A percentile compares a stretch with the other conserved stretches of the same genome.
Conservation (phyloP, 495 filamentous ascomycete species). For the Aspergillus kassunensis region DNA sequence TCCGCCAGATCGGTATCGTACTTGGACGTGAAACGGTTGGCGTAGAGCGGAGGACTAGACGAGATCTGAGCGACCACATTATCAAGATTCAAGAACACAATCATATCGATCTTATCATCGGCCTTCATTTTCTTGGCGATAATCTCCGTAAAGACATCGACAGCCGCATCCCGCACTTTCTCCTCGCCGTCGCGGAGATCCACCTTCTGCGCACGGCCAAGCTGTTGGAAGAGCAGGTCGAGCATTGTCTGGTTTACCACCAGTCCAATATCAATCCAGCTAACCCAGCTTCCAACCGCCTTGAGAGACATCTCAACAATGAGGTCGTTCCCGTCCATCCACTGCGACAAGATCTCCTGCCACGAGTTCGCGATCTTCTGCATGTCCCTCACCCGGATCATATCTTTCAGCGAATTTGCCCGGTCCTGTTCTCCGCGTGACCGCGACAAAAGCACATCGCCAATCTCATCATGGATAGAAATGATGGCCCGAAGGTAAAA, state of each 20-base stretch:
- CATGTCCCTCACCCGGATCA: slow-evolving; percentile 79
- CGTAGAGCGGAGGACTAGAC: slow-evolving; percentile 69
- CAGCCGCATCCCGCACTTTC: slow-evolving; percentile 76
- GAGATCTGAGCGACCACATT: slow-evolving; percentile 79
- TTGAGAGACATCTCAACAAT: slow-evolving; percentile 84
- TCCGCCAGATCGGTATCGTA: slow-evolving; percentile 96
- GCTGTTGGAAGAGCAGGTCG: slow-evolving; percentile 73
- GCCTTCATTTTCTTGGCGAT: slow-evolving; percentile 97
- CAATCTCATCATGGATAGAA: slow-evolving; percentile 95
- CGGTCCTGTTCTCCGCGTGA: slow-evolving; percentile 69
- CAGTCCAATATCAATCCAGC: slow-evolving; percentile 94
- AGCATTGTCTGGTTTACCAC: slow-evolving; percentile 86
- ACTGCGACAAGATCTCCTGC: slow-evolving; percentile 83
- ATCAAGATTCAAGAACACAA: slow-evolving; percentile 79
- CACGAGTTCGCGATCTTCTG: slow-evolving; percentile 80
- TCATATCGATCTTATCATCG: slow-evolving; percentile 88
- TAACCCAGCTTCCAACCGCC: slow-evolving; percentile 89
- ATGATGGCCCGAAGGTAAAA: slow-evolving; percentile 84
- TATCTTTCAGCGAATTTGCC: slow-evolving; percentile 82
- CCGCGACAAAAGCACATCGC: slow-evolving; percentile 79
- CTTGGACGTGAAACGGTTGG: slow-evolving; percentile 69
- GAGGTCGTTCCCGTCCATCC: slow-evolving; percentile 65
- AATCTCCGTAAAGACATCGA: slow-evolving; percentile 91
- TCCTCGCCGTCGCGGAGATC: slow-evolving; percentile 55
- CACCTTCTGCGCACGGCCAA: slow-evolving; percentile 54